phyloP scores from a whole-genome alignment of 495 filamentous ascomycete genomes.

The Xylaria flabelliformis region DNA sequence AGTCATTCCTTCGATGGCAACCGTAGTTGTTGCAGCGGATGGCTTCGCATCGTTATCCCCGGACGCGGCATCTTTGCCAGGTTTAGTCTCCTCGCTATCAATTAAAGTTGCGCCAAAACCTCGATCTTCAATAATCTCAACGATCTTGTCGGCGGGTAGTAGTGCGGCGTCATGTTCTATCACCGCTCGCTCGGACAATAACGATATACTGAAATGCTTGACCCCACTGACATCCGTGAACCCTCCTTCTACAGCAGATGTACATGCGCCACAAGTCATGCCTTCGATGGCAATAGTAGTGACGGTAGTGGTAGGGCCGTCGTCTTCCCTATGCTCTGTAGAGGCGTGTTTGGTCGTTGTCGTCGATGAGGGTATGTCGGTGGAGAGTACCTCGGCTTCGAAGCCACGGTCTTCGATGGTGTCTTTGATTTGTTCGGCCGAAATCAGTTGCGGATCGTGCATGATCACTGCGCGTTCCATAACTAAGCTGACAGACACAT shows the following conservation, averaged over 20 bases:
- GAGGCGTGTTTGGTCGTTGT: slow-evolving; percentile 38
- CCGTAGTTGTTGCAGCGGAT: slow-evolving; percentile 70
- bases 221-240: slow-evolving; percentile 80
- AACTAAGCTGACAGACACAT: slow-evolving; percentile 87
- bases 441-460: slow-evolving; percentile 79
- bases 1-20: slow-evolving; percentile 96
- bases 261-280: slow-evolving; percentile 98
- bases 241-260: slow-evolving; percentile 84
- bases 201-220: slow-evolving; percentile 87
- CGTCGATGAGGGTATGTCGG: slow-evolving; percentile 66
- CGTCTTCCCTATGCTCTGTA: slow-evolving; percentile 35
- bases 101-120: slow-evolving; percentile 91
- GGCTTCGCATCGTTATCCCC: slow-evolving; percentile 29
- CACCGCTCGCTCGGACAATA: slow-evolving; percentile 91
- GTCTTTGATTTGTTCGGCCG: slow-evolving; percentile 76
- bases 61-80: slow-evolving; percentile 43
- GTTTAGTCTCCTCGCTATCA: slow-evolving; percentile 49
- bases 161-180: slow-evolving; percentile 78
- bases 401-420: slow-evolving; percentile 95
- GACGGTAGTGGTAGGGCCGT: slow-evolving; percentile 53
- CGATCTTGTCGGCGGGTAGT: slow-evolving; percentile 72
- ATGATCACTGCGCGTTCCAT: slow-evolving; percentile 91
- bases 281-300: slow-evolving; percentile 89
- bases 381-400: slow-evolving; percentile 87
- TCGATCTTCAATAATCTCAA: slow-evolving; percentile 84